Percentiles rank a stretch among this genome's conserved stretches.
Conservation (phyloP, 1,284 basidiomycete species). For the Rhodotorula sp. region DNA sequence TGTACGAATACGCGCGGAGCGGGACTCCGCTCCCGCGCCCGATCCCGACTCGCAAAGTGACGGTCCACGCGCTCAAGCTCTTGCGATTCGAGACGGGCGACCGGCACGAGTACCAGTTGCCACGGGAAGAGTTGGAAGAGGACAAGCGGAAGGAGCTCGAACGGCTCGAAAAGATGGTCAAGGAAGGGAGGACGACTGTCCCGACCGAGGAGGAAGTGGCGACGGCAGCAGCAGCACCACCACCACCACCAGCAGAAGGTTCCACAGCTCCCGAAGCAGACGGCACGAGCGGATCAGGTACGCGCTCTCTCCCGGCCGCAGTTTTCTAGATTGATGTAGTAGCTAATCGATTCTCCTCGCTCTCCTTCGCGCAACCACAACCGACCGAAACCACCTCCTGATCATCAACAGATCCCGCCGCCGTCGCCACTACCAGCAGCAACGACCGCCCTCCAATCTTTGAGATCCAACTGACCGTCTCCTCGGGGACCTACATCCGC, state of each 20-base stretch:
- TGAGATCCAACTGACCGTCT: slow-evolving; percentile 83
- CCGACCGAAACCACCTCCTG: neutral
- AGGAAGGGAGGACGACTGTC: slow-evolving; percentile 47
- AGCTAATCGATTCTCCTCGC: neutral
- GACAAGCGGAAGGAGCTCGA: slow-evolving; percentile 56
- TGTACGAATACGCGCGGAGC: slow-evolving; percentile 94
- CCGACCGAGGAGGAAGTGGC: slow-evolving; percentile 48
- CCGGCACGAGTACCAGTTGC: slow-evolving; percentile 39
- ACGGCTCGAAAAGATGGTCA: slow-evolving; percentile 56
- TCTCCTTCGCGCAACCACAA: no score
- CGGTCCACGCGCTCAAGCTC: slow-evolving; percentile 73
- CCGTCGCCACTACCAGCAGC: slow-evolving; percentile 30
- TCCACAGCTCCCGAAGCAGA: neutral
- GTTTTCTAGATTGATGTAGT: neutral
- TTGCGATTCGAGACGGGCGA: slow-evolving; percentile 46
- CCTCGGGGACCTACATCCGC: slow-evolving; percentile 94
- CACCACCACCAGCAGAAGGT: neutral
- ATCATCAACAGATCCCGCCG: neutral
- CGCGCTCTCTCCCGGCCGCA: no score
- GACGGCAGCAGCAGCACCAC: neutral
- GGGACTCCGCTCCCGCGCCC: slow-evolving; percentile 86
- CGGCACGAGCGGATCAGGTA: neutral
- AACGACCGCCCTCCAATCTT: slow-evolving; percentile 65
- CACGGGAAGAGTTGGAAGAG: slow-evolving; percentile 27
- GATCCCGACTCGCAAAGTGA: slow-evolving; percentile 82